These are phyloP conservation scores for Arctium lappa DNA, from an alignment of 129 eudicot species.

Conservation along the genomic window DNA sequence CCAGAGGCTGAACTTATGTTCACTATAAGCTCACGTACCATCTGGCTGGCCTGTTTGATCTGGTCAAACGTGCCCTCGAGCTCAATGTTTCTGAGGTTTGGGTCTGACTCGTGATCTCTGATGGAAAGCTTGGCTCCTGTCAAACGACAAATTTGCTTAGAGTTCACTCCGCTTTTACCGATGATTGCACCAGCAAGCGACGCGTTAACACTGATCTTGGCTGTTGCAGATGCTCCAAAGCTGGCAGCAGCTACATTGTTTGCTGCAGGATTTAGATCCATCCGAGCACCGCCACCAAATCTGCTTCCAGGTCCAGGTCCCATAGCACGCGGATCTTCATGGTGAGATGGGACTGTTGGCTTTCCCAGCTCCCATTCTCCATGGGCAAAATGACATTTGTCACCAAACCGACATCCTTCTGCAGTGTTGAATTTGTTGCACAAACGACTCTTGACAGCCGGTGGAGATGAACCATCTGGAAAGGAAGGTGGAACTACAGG, in stretches of 20 bases:
- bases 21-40: slow-evolving; percentile 78
- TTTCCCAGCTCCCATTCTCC: slow-evolving; percentile 93
- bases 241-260: slow-evolving; percentile 43
- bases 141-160: slow-evolving; percentile 75
- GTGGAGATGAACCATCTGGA: slow-evolving; percentile 64
- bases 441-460: slow-evolving; percentile 59
- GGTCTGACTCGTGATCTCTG: slow-evolving; percentile 76
- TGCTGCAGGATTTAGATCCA: slow-evolving; percentile 46
- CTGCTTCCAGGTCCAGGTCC: slow-evolving; percentile 49
- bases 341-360: slow-evolving; percentile 51
- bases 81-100: slow-evolving; percentile 73
- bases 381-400: slow-evolving; percentile 83
- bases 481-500: slow-evolving; percentile 47
- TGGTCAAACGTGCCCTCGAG: slow-evolving; percentile 91
- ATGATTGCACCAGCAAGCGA: slow-evolving; percentile 79
- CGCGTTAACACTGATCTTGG: slow-evolving; percentile 80
- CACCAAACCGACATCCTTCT: slow-evolving; percentile 93
- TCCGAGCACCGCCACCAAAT: slow-evolving; percentile 40
- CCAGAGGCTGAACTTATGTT: slow-evolving; percentile 48
- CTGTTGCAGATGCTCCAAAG: slow-evolving; percentile 84
- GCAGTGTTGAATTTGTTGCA: slow-evolving; percentile 74
- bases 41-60: slow-evolving; percentile 68
- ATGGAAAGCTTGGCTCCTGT: slow-evolving; percentile 78
- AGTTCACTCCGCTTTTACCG: slow-evolving; percentile 83
- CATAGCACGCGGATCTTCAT: slow-evolving; percentile 56